Conservation (phyloP, 805 yeast genomes). For the Lipomyces sp. region DNA sequence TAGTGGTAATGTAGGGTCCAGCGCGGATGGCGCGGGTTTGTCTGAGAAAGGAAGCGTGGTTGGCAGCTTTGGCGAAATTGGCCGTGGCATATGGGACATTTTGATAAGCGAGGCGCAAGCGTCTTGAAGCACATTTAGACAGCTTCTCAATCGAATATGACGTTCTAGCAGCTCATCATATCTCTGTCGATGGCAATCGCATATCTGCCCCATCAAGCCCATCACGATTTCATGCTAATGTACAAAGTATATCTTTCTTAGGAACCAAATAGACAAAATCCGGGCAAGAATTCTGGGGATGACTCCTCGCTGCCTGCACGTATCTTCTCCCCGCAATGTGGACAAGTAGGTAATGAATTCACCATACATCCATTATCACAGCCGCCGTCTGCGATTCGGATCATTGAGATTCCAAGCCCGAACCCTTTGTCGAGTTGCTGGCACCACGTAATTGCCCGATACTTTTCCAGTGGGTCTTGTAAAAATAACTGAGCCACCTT, state of each 20-base stretch:
- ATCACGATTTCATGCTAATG: background rate
- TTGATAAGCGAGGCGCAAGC: constrained; percentile 6
- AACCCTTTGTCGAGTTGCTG: constrained; percentile 2
- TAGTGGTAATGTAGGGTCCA: background rate
- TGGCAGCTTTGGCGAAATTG: constrained; percentile 13
- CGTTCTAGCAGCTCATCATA: background rate
- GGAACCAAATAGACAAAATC: too few species aligned
- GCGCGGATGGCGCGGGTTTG: background rate
- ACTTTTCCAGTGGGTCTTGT: constrained; percentile 5
- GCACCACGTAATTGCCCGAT: constrained; percentile 5
- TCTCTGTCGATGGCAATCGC: background rate
- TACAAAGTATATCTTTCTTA: too few species aligned
- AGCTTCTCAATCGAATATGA: background rate
- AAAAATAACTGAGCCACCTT: background rate
- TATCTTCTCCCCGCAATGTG: constrained; percentile 13
- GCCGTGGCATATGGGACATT: constrained; percentile 22
- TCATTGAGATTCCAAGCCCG: constrained; percentile 7
- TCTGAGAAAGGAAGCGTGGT: constrained; percentile 14
- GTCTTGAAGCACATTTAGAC: background rate
- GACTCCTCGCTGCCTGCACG: background rate
- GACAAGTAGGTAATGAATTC: background rate
- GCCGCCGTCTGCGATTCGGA: background rate
- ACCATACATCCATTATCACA: background rate
- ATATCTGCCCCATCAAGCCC: background rate
- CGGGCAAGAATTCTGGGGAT: background rate